phyloP scores from a whole-genome alignment of 139 green algal genomes.

The Picochlorum sp. region DNA sequence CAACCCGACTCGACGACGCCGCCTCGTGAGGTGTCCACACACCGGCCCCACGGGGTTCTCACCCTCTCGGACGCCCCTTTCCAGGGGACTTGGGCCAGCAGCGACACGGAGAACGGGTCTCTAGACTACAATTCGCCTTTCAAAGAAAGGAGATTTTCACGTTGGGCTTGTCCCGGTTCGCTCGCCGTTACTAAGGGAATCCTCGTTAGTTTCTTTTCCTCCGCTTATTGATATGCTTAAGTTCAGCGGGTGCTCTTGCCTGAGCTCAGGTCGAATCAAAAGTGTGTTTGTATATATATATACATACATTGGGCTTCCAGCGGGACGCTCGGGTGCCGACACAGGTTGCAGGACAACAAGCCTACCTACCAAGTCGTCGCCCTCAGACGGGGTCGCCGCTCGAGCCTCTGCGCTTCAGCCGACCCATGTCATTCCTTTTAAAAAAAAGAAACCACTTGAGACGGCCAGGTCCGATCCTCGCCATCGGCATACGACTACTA shows the following conservation, averaged over 20 bases:
- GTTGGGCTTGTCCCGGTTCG: conserved; percentile 63
- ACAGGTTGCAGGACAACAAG: too few relatives aligned
- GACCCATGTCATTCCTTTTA: neutral
- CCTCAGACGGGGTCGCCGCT: conserved; percentile 29
- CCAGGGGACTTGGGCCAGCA: too few relatives aligned
- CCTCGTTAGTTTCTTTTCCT: conserved; percentile 76
- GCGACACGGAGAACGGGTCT: too few relatives aligned
- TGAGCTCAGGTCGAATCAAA: conserved; percentile 73
- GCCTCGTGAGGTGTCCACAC: too few relatives aligned
- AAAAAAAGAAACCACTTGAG: neutral
- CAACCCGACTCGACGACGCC: too few relatives aligned
- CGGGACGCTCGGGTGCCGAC: too few relatives aligned
- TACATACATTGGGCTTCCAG: too few relatives aligned
- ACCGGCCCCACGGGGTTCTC: too few relatives aligned
- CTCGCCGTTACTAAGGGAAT: conserved; percentile 89
- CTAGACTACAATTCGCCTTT: too few relatives aligned
- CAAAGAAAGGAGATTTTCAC: too few relatives aligned
- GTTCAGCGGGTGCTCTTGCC: conserved; percentile 81
- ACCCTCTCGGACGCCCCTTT: too few relatives aligned
- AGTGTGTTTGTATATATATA: too few relatives aligned
- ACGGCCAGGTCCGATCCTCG: neutral
- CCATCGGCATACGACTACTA: neutral
- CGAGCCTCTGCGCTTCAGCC: conserved; percentile 34
- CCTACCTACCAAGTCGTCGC: conserved; percentile 32
- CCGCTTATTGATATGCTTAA: conserved; percentile 66